Evolutionary conservation across 2,329 filamentous ascomycete species (phyloP), one percentile per base, ranked within the genome.

Genomic region (Mollisia scopiformis): DNA sequence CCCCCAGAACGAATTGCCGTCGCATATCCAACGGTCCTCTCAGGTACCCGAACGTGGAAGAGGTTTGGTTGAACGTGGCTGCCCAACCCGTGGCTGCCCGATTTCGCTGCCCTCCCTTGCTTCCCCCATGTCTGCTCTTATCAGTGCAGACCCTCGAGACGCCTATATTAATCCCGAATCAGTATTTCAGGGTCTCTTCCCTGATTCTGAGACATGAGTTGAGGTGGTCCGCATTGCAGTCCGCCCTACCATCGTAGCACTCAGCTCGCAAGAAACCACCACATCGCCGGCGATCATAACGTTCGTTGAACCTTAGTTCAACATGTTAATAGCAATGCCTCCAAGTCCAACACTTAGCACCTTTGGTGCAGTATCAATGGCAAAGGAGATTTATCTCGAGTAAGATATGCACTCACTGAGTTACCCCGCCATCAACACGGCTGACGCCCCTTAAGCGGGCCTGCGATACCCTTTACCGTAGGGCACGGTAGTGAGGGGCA

Each of bases 111-210:
- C 28, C 31, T 41, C 30, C 46, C 54, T 11, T 30, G 47, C 13
- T 19, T 28, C 11, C 13, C 27, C 49, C 13, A 51, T 21, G 19
- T 23, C 19, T 33, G 19, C 27, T 47, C 56, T 53, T 58, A 58
- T 58, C 56, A 53, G 25, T 37, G 33, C 23, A 33, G 49, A n/a
- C 35, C 16, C 2, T 54, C 37, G 39, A 43, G 49, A n/a, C 56
- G 56, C 39, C 56, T 58, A 58, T 58, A 58, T 53, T 33, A 58
- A 53, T 41, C 56, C 33, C 49, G 56, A 58, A 52, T 58, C 49
- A 58, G 56, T 58, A 53, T 58, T 41, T 57, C 47, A 58, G 56
- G 56, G 56, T 31, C 23, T 21, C 13, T 54, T 58, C 49, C 56
- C 51, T 54, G 49, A 41, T 58, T 52, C 30, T 58, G 37, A 58